A percentile compares a stretch with the other conserved stretches of the same genome.
Evolutionary conservation across 768 basidiomycete genomes (phyloP).

Genomic region (Leccinum subgranulosum): DNA sequence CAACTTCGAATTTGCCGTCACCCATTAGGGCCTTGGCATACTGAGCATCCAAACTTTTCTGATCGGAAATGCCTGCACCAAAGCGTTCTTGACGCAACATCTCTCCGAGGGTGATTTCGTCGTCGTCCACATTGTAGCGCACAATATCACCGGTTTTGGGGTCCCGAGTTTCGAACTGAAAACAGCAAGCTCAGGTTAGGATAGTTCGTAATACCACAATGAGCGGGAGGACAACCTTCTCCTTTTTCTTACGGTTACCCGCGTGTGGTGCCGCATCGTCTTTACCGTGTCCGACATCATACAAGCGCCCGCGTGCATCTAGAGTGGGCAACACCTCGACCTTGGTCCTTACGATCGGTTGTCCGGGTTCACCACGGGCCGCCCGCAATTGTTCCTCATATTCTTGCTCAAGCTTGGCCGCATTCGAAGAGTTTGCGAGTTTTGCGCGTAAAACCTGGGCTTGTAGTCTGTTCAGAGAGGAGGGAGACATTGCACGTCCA

Average conservation of each 20-base stretch:
- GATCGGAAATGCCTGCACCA: slow-evolving; percentile 83
- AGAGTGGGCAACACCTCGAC: slow-evolving; percentile 88
- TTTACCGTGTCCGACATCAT: slow-evolving; percentile 85
- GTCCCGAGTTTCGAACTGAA: slow-evolving; percentile 84
- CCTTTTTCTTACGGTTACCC: slow-evolving; percentile 80
- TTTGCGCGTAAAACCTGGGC: slow-evolving; percentile 91
- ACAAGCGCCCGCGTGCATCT: slow-evolving; percentile 79
- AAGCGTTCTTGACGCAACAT: slow-evolving; percentile 92
- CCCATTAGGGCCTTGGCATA: slow-evolving; percentile 85
- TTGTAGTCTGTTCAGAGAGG: slow-evolving; percentile 87
- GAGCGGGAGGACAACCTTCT: slow-evolving; percentile 43
- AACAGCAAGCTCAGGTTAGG: background rate
- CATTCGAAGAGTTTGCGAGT: slow-evolving; percentile 77
- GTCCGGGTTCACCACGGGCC: slow-evolving; percentile 42
- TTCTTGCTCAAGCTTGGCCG: slow-evolving; percentile 74
- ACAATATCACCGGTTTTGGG: slow-evolving; percentile 86
- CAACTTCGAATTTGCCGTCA: slow-evolving; percentile 83
- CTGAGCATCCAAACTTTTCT: slow-evolving; percentile 88
- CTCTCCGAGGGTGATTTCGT: slow-evolving; percentile 80
- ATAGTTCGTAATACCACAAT: background rate
- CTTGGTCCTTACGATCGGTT: slow-evolving; percentile 46
- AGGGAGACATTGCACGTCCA: slow-evolving; percentile 58
- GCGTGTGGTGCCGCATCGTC: slow-evolving; percentile 49
- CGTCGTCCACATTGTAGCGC: slow-evolving; percentile 89
- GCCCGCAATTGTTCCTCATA: slow-evolving; percentile 71